phyloP scores from a whole-genome alignment of 2,329 filamentous ascomycete genomes.

The Thermothelomyces thermophilus region DNA sequence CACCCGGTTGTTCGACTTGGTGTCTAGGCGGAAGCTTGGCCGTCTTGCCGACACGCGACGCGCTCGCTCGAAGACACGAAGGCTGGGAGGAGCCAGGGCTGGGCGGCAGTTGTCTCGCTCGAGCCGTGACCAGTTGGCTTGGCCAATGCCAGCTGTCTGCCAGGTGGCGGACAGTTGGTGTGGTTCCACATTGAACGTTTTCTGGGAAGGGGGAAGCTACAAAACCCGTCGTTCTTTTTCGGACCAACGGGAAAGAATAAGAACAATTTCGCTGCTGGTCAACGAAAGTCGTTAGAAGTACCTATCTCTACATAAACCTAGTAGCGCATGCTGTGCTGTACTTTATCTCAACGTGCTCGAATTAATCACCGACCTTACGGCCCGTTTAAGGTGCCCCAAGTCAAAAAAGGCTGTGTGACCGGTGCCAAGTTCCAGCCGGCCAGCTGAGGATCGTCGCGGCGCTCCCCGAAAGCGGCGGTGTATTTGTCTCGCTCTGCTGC shows the following conservation, averaged over 20 bases:
- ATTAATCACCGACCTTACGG: no score
- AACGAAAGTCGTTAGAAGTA: no score
- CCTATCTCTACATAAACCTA: no score
- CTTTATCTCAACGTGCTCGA: no score
- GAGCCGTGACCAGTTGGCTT: background rate
- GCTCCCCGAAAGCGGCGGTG: constrained; percentile 5
- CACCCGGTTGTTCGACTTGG: background rate
- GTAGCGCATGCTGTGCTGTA: background rate
- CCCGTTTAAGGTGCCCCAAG: no score
- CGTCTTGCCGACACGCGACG: constrained; percentile 10
- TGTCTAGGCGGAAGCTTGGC: background rate
- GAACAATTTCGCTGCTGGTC: no score
- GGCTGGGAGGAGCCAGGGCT: background rate
- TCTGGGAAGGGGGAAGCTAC: no score
- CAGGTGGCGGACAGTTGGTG: background rate
- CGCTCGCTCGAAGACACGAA: constrained; percentile 7
- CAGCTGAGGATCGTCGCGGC: background rate
- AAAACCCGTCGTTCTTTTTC: no score
- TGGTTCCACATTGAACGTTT: no score
- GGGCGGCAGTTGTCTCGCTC: constrained; percentile 7
- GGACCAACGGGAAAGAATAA: no score
- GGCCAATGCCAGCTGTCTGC: background rate
- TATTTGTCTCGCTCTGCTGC: background rate
- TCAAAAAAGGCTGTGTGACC: no score
- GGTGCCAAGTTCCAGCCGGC: background rate